phyloP scores from a whole-genome alignment of 768 basidiomycete species.

The Albatrellus ellisii region DNA sequence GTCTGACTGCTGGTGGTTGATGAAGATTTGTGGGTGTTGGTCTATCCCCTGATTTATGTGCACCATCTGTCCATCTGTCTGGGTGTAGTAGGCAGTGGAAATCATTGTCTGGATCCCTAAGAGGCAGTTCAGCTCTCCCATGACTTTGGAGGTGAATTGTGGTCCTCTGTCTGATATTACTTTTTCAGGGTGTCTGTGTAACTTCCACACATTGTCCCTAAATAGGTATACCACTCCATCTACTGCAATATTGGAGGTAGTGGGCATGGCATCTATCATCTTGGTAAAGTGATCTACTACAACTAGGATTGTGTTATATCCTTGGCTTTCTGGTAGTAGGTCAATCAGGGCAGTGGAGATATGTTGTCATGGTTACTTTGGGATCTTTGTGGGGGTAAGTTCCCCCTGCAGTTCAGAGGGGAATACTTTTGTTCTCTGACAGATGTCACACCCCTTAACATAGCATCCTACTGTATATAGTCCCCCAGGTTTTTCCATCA shows the following conservation, averaged over 20 bases:
- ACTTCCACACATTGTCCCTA: slow-evolving; percentile 7
- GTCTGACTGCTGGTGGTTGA: too few relatives aligned
- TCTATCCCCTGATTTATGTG: too few relatives aligned
- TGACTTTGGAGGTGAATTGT: too few relatives aligned
- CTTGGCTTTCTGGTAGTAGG: slow-evolving; percentile 12
- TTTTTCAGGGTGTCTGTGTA: slow-evolving; percentile 4
- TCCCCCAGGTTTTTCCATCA: slow-evolving; percentile 16
- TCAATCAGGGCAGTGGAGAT: slow-evolving; percentile 18
- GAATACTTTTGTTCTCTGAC: slow-evolving; percentile 8
- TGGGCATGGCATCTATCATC: slow-evolving; percentile 17
- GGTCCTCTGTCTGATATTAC: too few relatives aligned
- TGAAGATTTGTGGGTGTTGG: too few relatives aligned
- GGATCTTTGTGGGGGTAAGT: slow-evolving; percentile 1
- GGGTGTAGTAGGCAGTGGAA: too few relatives aligned
- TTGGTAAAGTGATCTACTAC: slow-evolving; percentile 18
- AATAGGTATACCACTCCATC: slow-evolving; percentile 12
- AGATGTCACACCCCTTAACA: slow-evolving; percentile 17
- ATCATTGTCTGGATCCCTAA: too few relatives aligned
- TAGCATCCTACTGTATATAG: slow-evolving; percentile 19
- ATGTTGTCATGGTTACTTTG: slow-evolving; percentile 13
- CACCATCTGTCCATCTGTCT: too few relatives aligned
- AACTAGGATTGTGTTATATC: slow-evolving; percentile 13
- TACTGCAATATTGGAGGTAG: slow-evolving; percentile 10
- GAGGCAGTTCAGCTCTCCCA: too few relatives aligned
- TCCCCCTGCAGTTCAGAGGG: not conserved